Conservation (phyloP, 169 alveolate genomes). For the Condylostoma magnum region DNA sequence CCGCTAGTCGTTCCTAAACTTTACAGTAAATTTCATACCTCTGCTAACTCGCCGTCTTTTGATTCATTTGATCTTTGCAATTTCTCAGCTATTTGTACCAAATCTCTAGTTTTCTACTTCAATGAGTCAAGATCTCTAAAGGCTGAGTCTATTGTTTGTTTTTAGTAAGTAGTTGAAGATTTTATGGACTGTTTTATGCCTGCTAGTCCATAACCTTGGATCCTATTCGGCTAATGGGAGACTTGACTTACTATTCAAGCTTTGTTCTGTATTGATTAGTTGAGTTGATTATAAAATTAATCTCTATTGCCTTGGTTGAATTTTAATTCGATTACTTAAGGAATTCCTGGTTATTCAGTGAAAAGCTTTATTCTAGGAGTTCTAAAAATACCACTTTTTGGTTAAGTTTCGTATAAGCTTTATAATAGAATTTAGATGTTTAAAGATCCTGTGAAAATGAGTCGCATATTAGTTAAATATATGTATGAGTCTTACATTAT, state of each 20-base stretch:
- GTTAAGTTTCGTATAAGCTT: too few relatives aligned
- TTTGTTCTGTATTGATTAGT: slow-evolving; percentile 15
- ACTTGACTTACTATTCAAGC: slow-evolving; percentile 3
- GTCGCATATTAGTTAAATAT: too few relatives aligned
- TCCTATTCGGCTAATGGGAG: background rate
- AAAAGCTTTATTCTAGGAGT: too few relatives aligned
- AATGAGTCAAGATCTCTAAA: slow-evolving; percentile 50
- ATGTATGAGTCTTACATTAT: too few relatives aligned
- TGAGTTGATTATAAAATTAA: background rate
- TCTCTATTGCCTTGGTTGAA: slow-evolving; percentile 35
- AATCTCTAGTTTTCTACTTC: slow-evolving; percentile 56
- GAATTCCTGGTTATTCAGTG: too few relatives aligned
- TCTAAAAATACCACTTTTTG: too few relatives aligned
- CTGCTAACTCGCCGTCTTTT: slow-evolving; percentile 49
- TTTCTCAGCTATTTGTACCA: slow-evolving; percentile 48
- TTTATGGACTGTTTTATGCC: slow-evolving; percentile 50
- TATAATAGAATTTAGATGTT: too few relatives aligned
- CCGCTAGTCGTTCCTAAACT: slow-evolving; percentile 59
- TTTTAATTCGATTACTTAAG: too few relatives aligned
- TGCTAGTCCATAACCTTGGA: slow-evolving; percentile 47
- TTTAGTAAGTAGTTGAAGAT: slow-evolving; percentile 38
- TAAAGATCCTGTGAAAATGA: too few relatives aligned
- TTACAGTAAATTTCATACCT: slow-evolving; percentile 55
- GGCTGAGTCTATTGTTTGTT: slow-evolving; percentile 43
- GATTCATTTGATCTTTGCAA: slow-evolving; percentile 38